Base-by-base conservation (phyloP, 106 monocot genomes). In the Apostasia ramifera region DNA sequence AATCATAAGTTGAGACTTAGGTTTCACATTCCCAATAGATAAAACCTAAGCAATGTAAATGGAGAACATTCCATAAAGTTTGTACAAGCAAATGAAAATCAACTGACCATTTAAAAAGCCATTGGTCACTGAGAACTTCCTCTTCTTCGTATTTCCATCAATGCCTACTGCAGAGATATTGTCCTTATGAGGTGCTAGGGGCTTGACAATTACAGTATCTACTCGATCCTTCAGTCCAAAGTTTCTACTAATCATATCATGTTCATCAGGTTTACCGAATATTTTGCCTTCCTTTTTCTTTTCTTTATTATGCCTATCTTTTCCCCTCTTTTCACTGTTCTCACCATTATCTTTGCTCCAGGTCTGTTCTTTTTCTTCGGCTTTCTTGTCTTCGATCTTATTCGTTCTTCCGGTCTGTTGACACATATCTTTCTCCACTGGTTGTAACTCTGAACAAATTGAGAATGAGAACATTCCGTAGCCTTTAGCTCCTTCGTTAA, bases 91-190 rank as follows among this genome's bases (percentile, higher is more conserved):
- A 44, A 45, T 47, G 48, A 48, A 77, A 73, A 47, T 26, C 11
- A 61, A 77, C 92, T 83, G 76, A 92, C 92, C 88, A 64, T 74
- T 71, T 40, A 77, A 71, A 69, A 83, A 74, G 5, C 92, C 92
- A 73, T 92, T 88, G 13, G 66, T 77, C 73, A 76, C 67, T 13
- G 64, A 41, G 47, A 74, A 59, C 58, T 80, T 87, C 72, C 82
- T 80, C 74, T 75, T 88, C 78, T 83, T 92, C 26, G 45, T 70
- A 73, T 60, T 77, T 69, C 67, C 87, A 74, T 81, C 74, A 15
- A 45, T 40, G 62, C 5, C 53, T 45, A 40, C 15, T 44, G 68
- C 75, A 2, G 56, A 66, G 7, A 6, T 10, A 42, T 14, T 67
- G 12, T 74, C 70, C 56, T 52, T 66, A 6, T 54, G 64, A 72